Evolutionary conservation across 805 yeast genomes (phyloP), one percentile per base, ranked within the genome.

Genomic region (Peterozyma toletana): DNA sequence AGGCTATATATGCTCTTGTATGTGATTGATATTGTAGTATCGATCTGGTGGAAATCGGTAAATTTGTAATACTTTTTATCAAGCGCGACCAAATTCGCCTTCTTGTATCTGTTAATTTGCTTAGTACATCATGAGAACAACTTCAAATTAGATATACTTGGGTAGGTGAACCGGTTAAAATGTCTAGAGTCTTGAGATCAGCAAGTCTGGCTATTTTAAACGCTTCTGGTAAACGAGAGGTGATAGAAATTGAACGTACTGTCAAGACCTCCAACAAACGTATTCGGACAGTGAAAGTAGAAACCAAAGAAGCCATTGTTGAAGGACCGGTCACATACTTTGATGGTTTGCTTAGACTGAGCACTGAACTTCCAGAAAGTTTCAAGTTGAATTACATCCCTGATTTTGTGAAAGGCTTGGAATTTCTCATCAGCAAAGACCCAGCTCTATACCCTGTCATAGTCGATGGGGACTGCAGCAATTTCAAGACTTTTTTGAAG

Each of bases 371-470:
- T 2, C 53, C 57, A 0, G 36, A 38, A 1, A 45, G 39, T 4
- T 54, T 50, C 39, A 18, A 14, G 3, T 13, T 30, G 3, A 15
- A 38, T 1, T 62, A 62, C 42, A 45, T 46, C 5, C 41, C 42
- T 3, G 52, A 51, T 21, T 56, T 60, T 30, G 38, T 53, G 1
- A 42, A 52, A 15, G 66, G 62, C 1, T 39, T 62, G 15, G 34
- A 52, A 15, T 50, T 35, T 36, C 46, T 62, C 3, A 30, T 59
- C 5, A 33, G 21, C 5, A 57, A 45, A 37, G 66, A 62, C 42
- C 61, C 62, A 2, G 14, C 47, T 2, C 46, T 62, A 37, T 38
- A 33, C 13, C 40, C 35, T 6, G 37, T 36, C 5, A 40, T 58
- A 17, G 37, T 39, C 9, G 21, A 29, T 2, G 27, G 27, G 4